Conservation (phyloP, 345 rosid species). For the Ceriops tagal region DNA sequence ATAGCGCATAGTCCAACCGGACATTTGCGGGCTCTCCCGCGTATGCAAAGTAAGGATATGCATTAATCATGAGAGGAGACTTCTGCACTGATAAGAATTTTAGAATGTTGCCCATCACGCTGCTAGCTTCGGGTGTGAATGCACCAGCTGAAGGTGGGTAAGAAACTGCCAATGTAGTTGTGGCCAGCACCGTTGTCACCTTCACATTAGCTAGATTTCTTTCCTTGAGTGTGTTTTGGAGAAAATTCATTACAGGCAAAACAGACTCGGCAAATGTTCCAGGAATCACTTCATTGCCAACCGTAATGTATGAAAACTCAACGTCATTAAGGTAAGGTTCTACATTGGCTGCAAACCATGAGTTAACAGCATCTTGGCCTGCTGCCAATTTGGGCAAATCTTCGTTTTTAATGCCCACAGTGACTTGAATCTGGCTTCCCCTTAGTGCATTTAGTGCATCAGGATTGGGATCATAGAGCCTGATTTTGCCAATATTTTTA, state of each 20-base stretch:
- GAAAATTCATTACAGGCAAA: conserved; percentile 5
- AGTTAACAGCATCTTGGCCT: background rate
- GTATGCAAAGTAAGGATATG: conserved; percentile 19
- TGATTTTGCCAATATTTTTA: no score
- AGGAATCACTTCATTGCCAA: conserved; percentile 18
- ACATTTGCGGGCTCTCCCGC: background rate
- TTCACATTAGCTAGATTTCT: background rate
- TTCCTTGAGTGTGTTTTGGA: background rate
- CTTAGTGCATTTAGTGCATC: conserved; percentile 10
- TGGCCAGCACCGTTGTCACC: conserved; percentile 5
- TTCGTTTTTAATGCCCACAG: conserved; percentile 7
- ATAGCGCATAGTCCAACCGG: conserved; percentile 16
- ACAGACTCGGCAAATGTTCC: background rate
- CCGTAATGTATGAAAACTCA: background rate
- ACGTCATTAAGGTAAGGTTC: conserved; percentile 6
- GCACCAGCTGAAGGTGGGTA: conserved; percentile 18
- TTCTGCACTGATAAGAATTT: background rate
- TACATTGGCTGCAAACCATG: conserved; percentile 9
- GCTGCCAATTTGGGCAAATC: conserved; percentile 16
- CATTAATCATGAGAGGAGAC: conserved; percentile 21
- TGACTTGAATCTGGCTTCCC: conserved; percentile 7
- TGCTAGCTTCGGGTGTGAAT: conserved; percentile 2
- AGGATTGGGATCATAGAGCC: conserved; percentile 19
- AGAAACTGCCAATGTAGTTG: background rate
- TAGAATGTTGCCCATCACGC: background rate